Base-by-base conservation (phyloP, 352 stramenopile species). In the Phytopythium kandeliae region DNA sequence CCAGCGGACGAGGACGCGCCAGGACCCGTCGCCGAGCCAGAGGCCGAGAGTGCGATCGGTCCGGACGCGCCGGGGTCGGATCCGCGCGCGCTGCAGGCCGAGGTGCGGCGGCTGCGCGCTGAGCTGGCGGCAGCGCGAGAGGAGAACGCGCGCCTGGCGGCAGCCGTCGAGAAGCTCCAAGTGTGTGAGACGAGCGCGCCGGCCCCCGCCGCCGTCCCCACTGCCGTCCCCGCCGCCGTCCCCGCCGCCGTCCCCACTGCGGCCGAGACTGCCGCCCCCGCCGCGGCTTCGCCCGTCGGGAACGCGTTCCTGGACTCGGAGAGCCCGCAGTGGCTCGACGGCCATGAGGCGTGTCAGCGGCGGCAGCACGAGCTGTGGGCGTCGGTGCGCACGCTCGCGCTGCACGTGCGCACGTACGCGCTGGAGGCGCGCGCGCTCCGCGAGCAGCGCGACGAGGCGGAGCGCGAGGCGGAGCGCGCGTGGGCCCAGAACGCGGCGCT, bases 321-420 rank as follows among this genome's bases (percentile, higher is more conserved):
- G 33, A 57, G 63, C 19, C 21, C 70, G 21, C 17, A 24, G 24
- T 46, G 62, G n/a, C 36, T 75, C 28, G 61, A 60, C 34, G 55
- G 61, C 47, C 76, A 87, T 37, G 73, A 76, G 42, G 73, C 62
- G 10, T 89, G 78, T 25, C 69, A 88, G 33, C 60, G 66, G 44
- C 84, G 85, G 55, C 65, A 81, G 21, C 80, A 86, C 41, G 80
- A 91, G 44, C 57, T 91, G 12, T 86, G 76, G 78, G 63, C 76
- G 52, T 85, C 65, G 22, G 65, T 88, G 25, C 68, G 70, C 31
- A 85, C 60, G n/a, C 58, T 91, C 24, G 69, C 69, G 55, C 63
- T 70, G 25, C 85, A 79, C 33, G 78, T 88, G 33, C 69, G 85
- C 58, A 76, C 66, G 35, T 85, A 78, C 38, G 62, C 76, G 12